Conservation (phyloP, 139 green algal species). For the Deuterostichococcus epilithicus region DNA sequence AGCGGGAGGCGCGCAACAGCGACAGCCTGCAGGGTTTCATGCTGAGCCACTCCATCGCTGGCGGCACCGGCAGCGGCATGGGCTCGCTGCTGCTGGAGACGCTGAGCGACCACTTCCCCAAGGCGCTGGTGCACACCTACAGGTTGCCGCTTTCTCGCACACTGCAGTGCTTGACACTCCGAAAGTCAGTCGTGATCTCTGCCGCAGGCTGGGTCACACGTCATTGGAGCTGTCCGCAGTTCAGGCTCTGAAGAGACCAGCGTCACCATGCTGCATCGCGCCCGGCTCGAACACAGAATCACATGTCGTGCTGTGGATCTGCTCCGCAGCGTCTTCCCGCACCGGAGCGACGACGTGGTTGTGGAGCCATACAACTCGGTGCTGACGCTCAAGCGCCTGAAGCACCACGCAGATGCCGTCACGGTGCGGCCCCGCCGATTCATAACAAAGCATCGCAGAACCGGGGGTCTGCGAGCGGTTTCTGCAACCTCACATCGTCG, state of each 20-base stretch:
- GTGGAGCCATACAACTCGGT: constrained; percentile 99
- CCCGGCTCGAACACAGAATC: too few species aligned
- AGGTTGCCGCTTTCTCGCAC: too few species aligned
- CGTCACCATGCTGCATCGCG: too few species aligned
- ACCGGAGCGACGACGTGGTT: constrained; percentile 97
- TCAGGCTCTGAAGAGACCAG: too few species aligned
- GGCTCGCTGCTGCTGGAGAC: constrained; percentile 97
- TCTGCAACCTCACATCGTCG: too few species aligned
- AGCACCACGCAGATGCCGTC: constrained; percentile 87
- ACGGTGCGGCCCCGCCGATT: constrained; percentile 36
- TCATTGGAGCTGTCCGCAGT: too few species aligned
- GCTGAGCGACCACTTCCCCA: constrained; percentile 88
- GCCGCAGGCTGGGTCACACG: too few species aligned
- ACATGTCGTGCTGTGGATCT: too few species aligned
- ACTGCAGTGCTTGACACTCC: too few species aligned
- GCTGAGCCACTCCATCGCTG: constrained; percentile 96
- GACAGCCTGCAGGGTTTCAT: constrained; percentile 98
- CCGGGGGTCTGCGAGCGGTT: background rate
- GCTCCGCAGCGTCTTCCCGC: constrained; percentile 92
- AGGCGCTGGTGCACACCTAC: constrained; percentile 96
- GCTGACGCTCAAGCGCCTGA: constrained; percentile 96
- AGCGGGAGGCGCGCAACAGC: constrained; percentile 95
- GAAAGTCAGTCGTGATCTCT: too few species aligned
- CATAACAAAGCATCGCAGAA: constrained; percentile 16
- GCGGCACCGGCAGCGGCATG: constrained; percentile 96